Conservation (phyloP, 2,329 filamentous ascomycete species). For the Ceratocystis smalleyi region DNA sequence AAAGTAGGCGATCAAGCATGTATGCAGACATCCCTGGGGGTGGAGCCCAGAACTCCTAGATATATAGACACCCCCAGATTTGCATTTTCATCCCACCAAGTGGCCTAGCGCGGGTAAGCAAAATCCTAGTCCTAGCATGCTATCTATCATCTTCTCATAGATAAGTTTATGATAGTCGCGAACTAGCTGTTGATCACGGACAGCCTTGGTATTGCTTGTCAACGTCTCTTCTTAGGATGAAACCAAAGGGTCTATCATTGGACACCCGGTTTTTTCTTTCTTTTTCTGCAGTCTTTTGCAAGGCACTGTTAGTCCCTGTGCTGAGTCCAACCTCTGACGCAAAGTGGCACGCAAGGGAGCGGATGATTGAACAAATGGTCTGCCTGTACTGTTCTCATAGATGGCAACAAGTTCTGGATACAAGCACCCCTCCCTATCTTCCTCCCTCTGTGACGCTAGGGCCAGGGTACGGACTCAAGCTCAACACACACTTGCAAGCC, state of each 20-base stretch:
- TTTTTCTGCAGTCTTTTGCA: too few species aligned
- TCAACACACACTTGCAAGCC: not conserved
- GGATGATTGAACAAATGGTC: not conserved
- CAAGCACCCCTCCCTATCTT: not conserved
- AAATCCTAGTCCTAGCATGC: too few species aligned
- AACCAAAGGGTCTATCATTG: too few species aligned
- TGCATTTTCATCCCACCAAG: slow-evolving; percentile 2
- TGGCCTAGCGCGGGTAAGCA: not conserved
- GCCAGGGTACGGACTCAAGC: not conserved
- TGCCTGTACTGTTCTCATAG: not conserved
- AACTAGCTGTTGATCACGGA: not conserved
- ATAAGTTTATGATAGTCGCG: too few species aligned
- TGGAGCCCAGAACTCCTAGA: slow-evolving; percentile 7
- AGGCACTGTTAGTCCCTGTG: not conserved
- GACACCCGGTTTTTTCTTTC: too few species aligned
- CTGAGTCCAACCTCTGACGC: not conserved
- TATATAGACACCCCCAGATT: slow-evolving; percentile 12
- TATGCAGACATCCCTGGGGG: not conserved
- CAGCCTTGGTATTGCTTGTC: not conserved
- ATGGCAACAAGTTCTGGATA: not conserved
- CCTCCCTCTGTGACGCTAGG: too few species aligned
- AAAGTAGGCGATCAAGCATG: not conserved
- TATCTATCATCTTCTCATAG: too few species aligned
- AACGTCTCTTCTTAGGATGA: not conserved
- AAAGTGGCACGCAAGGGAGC: slow-evolving; percentile 11